Evolutionary conservation across 1,284 basidiomycete species (phyloP), one percentile per base, ranked within the genome.

Genomic region (Calocybe gambosa): DNA sequence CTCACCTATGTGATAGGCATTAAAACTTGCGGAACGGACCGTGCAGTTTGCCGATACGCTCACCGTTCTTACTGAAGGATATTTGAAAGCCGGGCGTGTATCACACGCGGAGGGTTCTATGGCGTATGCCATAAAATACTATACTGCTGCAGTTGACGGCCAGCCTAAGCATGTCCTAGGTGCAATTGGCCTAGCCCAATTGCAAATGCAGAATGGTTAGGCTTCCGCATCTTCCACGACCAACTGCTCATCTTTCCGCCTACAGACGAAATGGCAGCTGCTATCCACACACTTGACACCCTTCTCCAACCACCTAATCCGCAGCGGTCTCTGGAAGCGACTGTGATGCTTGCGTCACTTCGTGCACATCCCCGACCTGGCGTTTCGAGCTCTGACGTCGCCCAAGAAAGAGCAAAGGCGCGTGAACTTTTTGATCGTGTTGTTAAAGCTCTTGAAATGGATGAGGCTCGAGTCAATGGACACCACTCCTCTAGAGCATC

Each of bases 21-120:
- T 92, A 44, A 97, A 96, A 69, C 72, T 96, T 13, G 92, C 92
- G 3, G 94, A 97, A 60, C 79, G 92, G 42, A 89, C 92, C 0
- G 82, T 97, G 29, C 92, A 96, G 62, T 95, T 88, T 59, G 86
- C 92, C 0, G 93, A 96, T 55, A 91, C 90, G 0, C 74, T 89
- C 43, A 78, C 87, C 0, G 66, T 86, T 42, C 75, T 88, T 39
- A 85, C 77, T n/a, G 91, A 86, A 60, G 90, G 80, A 20, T 88
- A 85, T 65, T 69, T 92, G 45, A 73, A 87, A 54, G 80, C 83
- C 12, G 93, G 82, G 1, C 78, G 93, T 13, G 81, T 89, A 12
- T 78, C 84, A 10, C 92, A 93, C 58, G 77, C 78, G 48, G 68
- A 85, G 64, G 75, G 84, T 40, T 67, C 78, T 21, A 61, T 75